Percentiles rank a stretch among this genome's conserved stretches.
phyloP scores from a whole-genome alignment of 163 green algal species.

The Scenedesmus sp. region DNA sequence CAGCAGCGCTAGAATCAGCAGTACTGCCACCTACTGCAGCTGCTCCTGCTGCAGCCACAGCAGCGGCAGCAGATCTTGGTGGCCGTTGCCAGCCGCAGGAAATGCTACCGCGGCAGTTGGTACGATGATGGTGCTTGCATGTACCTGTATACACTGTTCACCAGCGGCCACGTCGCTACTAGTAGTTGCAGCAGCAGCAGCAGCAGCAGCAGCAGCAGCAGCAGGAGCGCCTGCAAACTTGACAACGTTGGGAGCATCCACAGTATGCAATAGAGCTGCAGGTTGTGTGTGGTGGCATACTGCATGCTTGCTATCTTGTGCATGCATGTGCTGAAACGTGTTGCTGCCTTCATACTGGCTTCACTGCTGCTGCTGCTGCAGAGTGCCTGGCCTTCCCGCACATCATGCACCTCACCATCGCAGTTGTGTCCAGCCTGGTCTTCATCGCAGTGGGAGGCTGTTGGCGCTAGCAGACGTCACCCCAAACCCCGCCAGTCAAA shows the following conservation, averaged over 20 bases:
- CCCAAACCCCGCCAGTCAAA: slow-evolving; percentile 44
- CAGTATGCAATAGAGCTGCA: too few relatives aligned
- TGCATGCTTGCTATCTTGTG: neutral
- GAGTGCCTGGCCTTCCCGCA: slow-evolving; percentile 33
- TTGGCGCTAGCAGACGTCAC: slow-evolving; percentile 35
- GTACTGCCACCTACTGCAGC: neutral
- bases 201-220: too few relatives aligned
- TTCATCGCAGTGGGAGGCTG: slow-evolving; percentile 7
- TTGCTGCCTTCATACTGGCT: neutral
- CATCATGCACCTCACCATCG: neutral
- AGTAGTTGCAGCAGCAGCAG: neutral
- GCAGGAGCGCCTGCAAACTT: too few relatives aligned
- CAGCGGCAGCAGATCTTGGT: too few relatives aligned
- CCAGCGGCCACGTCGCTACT: neutral
- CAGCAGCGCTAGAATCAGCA: neutral
- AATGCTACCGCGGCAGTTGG: too few relatives aligned
- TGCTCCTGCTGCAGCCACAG: neutral
- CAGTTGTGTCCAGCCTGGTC: neutral
- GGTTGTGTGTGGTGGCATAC: neutral
- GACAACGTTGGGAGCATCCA: too few relatives aligned
- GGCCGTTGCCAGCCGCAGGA: too few relatives aligned
- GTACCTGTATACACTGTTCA: too few relatives aligned
- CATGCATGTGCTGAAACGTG: neutral
- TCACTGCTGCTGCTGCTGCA: slow-evolving; percentile 22
- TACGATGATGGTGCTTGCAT: too few relatives aligned